A percentile compares a stretch with the other conserved stretches of the same genome.
phyloP scores from a whole-genome alignment of 805 yeast species.

The Kluyveromyces lactis region DNA sequence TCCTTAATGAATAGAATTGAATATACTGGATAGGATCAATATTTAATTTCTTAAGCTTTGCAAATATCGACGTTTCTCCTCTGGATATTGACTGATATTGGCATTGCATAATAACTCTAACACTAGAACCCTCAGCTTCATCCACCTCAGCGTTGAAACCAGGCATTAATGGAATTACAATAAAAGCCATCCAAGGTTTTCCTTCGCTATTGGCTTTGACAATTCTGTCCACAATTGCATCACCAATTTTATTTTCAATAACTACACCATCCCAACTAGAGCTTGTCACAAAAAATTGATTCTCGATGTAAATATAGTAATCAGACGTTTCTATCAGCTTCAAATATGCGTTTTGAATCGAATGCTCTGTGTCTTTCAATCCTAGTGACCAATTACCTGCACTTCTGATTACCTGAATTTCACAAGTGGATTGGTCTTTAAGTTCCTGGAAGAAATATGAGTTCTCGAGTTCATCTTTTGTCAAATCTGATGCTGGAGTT shows the following conservation, averaged over 20 bases:
- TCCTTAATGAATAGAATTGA: slow-evolving; percentile 83
- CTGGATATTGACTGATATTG: slow-evolving; percentile 90
- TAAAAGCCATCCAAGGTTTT: slow-evolving; percentile 80
- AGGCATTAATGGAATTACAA: slow-evolving; percentile 93
- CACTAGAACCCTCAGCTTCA: slow-evolving; percentile 88
- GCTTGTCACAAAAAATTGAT: slow-evolving; percentile 91
- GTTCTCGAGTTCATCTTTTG: slow-evolving; percentile 57
- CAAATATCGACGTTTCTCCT: slow-evolving; percentile 82
- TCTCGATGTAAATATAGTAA: slow-evolving; percentile 89
- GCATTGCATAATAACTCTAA: slow-evolving; percentile 92
- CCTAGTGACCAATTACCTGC: slow-evolving; percentile 94
- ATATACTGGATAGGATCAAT: slow-evolving; percentile 87
- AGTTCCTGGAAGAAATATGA: slow-evolving; percentile 34
- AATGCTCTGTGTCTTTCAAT: slow-evolving; percentile 70
- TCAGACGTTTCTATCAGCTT: slow-evolving; percentile 85
- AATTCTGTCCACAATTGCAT: slow-evolving; percentile 95
- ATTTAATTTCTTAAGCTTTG: slow-evolving; percentile 66
- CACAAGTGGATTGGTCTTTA: slow-evolving; percentile 75
- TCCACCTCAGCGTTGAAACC: slow-evolving; percentile 94
- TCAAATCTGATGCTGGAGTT: slow-evolving; percentile 85
- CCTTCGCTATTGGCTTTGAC: slow-evolving; percentile 75
- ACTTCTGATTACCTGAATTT: slow-evolving; percentile 81
- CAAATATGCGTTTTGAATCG: slow-evolving; percentile 88
- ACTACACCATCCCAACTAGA: slow-evolving; percentile 76
- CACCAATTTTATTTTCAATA: slow-evolving; percentile 80